Evolutionary conservation across 2,329 filamentous ascomycete species (phyloP).

Genomic region (Mariannaea sp.): DNA sequence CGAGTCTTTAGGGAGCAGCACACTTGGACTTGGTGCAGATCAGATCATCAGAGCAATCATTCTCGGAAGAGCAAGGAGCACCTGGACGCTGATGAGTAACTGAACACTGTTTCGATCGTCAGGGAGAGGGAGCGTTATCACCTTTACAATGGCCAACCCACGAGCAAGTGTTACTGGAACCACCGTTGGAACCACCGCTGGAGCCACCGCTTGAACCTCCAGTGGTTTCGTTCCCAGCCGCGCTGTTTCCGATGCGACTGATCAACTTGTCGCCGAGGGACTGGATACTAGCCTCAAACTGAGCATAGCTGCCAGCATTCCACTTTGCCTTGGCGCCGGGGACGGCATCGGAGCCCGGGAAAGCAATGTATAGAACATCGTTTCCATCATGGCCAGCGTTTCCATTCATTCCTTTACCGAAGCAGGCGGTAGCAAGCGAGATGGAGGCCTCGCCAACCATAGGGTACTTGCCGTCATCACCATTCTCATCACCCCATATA

Average conservation of each 20-base stretch:
- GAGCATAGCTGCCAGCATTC: slow-evolving; percentile 52
- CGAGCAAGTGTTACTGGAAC: slow-evolving; percentile 30
- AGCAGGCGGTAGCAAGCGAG: slow-evolving; percentile 62
- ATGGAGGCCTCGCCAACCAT: slow-evolving; percentile 62
- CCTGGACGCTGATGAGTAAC: slow-evolving; percentile 27
- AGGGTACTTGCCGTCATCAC: slow-evolving; percentile 52
- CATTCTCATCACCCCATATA: slow-evolving; percentile 66
- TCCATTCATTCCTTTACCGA: slow-evolving; percentile 57
- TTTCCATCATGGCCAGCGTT: slow-evolving; percentile 59
- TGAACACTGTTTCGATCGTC: neutral
- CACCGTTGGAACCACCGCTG: too few species aligned
- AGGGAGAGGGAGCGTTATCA: neutral
- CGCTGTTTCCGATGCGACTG: too few species aligned
- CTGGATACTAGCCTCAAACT: slow-evolving; percentile 59
- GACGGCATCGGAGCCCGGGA: slow-evolving; percentile 60
- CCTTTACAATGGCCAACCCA: slow-evolving; percentile 28
- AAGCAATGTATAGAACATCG: slow-evolving; percentile 67
- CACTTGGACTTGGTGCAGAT: slow-evolving; percentile 32
- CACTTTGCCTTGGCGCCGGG: slow-evolving; percentile 61
- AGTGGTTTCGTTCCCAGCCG: too few species aligned
- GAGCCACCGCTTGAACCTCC: neutral
- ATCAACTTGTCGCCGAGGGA: slow-evolving; percentile 57
- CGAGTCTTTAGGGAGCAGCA: slow-evolving; percentile 5
- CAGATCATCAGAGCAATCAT: slow-evolving; percentile 34
- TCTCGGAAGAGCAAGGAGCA: slow-evolving; percentile 26